Conservation (phyloP, 768 basidiomycete genomes). For the Boletus rubropictus region DNA sequence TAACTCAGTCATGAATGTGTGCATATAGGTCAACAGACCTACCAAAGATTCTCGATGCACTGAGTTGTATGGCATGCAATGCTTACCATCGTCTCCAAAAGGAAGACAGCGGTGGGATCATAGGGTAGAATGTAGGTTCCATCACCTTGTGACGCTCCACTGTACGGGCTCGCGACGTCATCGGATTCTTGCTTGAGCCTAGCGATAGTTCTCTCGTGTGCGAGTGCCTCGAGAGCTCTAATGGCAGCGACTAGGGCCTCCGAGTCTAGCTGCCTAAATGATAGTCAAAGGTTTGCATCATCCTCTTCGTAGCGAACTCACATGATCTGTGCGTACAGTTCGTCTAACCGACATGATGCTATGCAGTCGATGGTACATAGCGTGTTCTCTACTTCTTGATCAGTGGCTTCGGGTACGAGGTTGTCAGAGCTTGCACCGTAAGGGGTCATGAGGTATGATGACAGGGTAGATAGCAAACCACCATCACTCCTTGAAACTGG, state of each 20-base stretch:
- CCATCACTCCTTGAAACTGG: conserved; percentile 67
- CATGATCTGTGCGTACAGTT: conserved; percentile 92
- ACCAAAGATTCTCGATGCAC: conserved; percentile 88
- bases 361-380: conserved; percentile 94
- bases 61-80: conserved; percentile 71
- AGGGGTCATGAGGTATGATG: conserved; percentile 94
- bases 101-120: conserved; percentile 91
- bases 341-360: conserved; percentile 87
- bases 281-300: conserved; percentile 6
- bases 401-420: conserved; percentile 80
- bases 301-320: conserved; percentile 37
- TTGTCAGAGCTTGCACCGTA: conserved; percentile 74
- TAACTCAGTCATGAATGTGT: background rate
- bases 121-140: conserved; percentile 66
- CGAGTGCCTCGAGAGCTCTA: conserved; percentile 82
- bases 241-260: conserved; percentile 81
- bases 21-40: conserved; percentile 19
- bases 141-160: conserved; percentile 35
- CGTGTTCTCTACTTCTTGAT: conserved; percentile 88
- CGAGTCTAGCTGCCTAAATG: conserved; percentile 62
- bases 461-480: conserved; percentile 89
- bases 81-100: conserved; percentile 92
- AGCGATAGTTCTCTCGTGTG: conserved; percentile 84
- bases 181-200: conserved; percentile 65
- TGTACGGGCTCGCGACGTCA: conserved; percentile 40